Percentiles rank a stretch among this genome's conserved stretches.
phyloP scores from a whole-genome alignment of 2,329 filamentous ascomycete species.

The Fusarium multiceps region DNA sequence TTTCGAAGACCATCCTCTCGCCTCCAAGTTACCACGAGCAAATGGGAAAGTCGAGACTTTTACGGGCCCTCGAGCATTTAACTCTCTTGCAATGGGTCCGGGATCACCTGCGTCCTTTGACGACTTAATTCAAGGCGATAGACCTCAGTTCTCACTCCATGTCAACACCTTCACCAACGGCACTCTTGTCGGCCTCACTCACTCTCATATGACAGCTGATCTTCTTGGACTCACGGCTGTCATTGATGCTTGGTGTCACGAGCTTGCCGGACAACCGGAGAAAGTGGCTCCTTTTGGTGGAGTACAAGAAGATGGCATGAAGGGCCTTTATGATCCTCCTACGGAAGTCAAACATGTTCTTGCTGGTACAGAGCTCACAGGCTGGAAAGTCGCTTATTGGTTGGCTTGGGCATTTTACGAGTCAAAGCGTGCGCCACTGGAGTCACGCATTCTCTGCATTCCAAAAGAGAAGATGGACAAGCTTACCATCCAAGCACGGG shows the following conservation, averaged over 20 bases:
- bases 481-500: background rate
- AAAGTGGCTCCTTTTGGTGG: background rate
- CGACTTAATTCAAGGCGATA: slow-evolving; percentile 4
- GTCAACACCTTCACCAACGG: slow-evolving; percentile 22
- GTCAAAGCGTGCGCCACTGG: background rate
- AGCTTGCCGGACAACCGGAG: slow-evolving; percentile 1
- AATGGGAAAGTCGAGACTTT: background rate
- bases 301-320: background rate
- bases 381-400: slow-evolving; percentile 10
- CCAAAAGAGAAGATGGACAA: background rate
- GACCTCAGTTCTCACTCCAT: slow-evolving; percentile 25
- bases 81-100: slow-evolving; percentile 5
- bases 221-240: slow-evolving; percentile 21
- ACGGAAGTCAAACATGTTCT: slow-evolving; percentile 2
- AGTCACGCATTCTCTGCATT: background rate
- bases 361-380: slow-evolving; percentile 11
- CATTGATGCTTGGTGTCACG: slow-evolving; percentile 16
- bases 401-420: background rate
- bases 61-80: slow-evolving; percentile 16
- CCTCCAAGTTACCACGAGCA: slow-evolving; percentile 10
- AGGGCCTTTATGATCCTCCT: background rate
- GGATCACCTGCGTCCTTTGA: slow-evolving; percentile 19
- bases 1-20: slow-evolving; percentile 8
- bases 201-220: slow-evolving; percentile 19
- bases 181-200: slow-evolving; percentile 19